These are phyloP conservation scores for Lanmaoa rubissima DNA, from an alignment of 768 basidiomycete genomes.

Conservation along the genomic window DNA sequence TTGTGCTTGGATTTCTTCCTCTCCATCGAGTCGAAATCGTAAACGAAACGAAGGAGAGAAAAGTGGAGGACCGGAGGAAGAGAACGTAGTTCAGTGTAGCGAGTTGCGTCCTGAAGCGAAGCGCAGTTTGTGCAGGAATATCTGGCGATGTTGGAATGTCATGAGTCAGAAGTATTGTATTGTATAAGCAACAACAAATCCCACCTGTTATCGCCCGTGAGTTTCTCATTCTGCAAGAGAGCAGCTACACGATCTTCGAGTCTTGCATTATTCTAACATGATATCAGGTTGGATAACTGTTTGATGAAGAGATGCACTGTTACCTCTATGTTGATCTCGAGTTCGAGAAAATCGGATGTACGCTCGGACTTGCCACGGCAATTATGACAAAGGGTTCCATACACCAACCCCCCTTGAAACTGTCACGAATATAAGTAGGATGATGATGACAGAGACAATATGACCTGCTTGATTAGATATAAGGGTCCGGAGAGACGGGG, in stretches of 20 bases:
- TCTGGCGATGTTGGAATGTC: constrained; percentile 35
- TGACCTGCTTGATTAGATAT: constrained; percentile 66
- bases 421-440: constrained; percentile 30
- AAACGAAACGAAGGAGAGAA: constrained; percentile 91
- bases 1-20: constrained; percentile 85
- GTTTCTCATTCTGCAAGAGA: constrained; percentile 63
- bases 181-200: background rate
- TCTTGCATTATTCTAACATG: constrained; percentile 58
- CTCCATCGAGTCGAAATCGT: constrained; percentile 71
- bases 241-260: constrained; percentile 73
- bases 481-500: constrained; percentile 60
- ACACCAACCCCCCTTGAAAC: constrained; percentile 87
- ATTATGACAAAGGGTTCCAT: constrained; percentile 72
- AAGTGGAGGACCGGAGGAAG: constrained; percentile 91
- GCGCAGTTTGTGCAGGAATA: constrained; percentile 81
- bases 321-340: constrained; percentile 84
- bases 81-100: constrained; percentile 64
- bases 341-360: constrained; percentile 74
- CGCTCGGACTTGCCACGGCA: constrained; percentile 72
- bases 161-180: background rate
- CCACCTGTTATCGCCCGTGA: constrained; percentile 85
- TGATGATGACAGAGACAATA: background rate
- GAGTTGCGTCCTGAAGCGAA: constrained; percentile 71
- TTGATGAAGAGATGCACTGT: background rate
- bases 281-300: background rate